phyloP scores from a whole-genome alignment of 257 asterid genomes.

The Forsythia suspensa region DNA sequence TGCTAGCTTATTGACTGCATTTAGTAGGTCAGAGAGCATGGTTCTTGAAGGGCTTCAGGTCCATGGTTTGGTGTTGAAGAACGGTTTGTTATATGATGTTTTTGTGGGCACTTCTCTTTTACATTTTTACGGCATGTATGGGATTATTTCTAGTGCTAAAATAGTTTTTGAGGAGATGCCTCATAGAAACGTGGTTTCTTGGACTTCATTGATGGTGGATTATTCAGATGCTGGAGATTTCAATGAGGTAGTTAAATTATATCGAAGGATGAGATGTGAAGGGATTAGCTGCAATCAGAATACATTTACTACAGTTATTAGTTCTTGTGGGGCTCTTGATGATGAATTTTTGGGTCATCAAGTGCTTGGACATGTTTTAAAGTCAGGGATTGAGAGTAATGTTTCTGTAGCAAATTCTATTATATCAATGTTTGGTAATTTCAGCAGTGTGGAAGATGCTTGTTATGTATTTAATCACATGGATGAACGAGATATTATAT shows the following conservation, averaged over 20 bases:
- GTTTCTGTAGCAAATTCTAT: slow-evolving; percentile 77
- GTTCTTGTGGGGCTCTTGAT: slow-evolving; percentile 68
- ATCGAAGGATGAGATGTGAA: slow-evolving; percentile 53
- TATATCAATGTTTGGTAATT: slow-evolving; percentile 62
- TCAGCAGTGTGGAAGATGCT: slow-evolving; percentile 47
- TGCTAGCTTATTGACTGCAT: slow-evolving; percentile 73
- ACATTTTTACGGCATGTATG: slow-evolving; percentile 80
- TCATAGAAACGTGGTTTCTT: slow-evolving; percentile 79
- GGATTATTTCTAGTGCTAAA: slow-evolving; percentile 48
- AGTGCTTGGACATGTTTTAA: slow-evolving; percentile 69
- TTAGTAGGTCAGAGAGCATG: slow-evolving; percentile 63
- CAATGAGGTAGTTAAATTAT: slow-evolving; percentile 44
- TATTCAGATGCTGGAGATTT: slow-evolving; percentile 50
- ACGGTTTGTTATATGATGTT: slow-evolving; percentile 56
- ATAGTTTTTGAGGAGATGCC: slow-evolving; percentile 70
- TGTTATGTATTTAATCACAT: slow-evolving; percentile 51
- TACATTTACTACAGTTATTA: slow-evolving; percentile 66
- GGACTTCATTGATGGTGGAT: slow-evolving; percentile 91
- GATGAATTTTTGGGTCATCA: slow-evolving; percentile 73
- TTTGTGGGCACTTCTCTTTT: slow-evolving; percentile 73
- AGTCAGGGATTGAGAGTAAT: slow-evolving; percentile 59
- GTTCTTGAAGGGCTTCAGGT: slow-evolving; percentile 63
- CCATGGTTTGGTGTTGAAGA: slow-evolving; percentile 71
- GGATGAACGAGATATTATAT: slow-evolving; percentile 63
- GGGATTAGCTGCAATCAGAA: slow-evolving; percentile 62